These are phyloP conservation scores for Fagopyrum homotropicum DNA, from an alignment of 148 eudicot species.

Conservation along the genomic window DNA sequence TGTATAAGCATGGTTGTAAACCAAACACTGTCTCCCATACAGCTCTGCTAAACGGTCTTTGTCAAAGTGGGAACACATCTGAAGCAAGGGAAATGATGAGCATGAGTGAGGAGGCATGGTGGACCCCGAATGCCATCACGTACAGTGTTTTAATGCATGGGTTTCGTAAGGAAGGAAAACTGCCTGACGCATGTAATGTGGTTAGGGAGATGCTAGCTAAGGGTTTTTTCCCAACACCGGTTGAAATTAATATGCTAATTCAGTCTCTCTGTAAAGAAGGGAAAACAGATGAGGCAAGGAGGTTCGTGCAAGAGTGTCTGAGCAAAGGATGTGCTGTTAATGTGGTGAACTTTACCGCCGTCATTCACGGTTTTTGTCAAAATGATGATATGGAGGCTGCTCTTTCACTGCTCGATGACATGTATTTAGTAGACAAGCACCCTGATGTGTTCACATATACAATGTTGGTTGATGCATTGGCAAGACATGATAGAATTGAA, in stretches of 20 bases:
- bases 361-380: slow-evolving; percentile 37
- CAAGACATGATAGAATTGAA: slow-evolving; percentile 25
- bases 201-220: slow-evolving; percentile 28
- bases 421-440: slow-evolving; percentile 29
- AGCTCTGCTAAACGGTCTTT: slow-evolving; percentile 28
- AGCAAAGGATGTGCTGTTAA: slow-evolving; percentile 33
- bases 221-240: slow-evolving; percentile 33
- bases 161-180: slow-evolving; percentile 30
- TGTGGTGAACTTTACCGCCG: slow-evolving; percentile 30
- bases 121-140: slow-evolving; percentile 36
- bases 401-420: slow-evolving; percentile 37
- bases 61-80: slow-evolving; percentile 25
- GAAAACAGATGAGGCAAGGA: slow-evolving; percentile 29
- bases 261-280: slow-evolving; percentile 34
- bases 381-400: slow-evolving; percentile 28
- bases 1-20: slow-evolving; percentile 28
- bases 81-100: slow-evolving; percentile 35
- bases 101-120: slow-evolving; percentile 32
- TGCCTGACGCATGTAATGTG: slow-evolving; percentile 26
- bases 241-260: slow-evolving; percentile 32
- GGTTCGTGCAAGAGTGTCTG: slow-evolving; percentile 35
- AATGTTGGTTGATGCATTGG: slow-evolving; percentile 25
- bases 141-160: slow-evolving; percentile 35
- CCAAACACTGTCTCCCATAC: slow-evolving; percentile 34
- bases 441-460: slow-evolving; percentile 37